These are phyloP conservation scores for Debaryomyces hansenii DNA, from an alignment of 805 yeast genomes.

Conservation along the genomic window DNA sequence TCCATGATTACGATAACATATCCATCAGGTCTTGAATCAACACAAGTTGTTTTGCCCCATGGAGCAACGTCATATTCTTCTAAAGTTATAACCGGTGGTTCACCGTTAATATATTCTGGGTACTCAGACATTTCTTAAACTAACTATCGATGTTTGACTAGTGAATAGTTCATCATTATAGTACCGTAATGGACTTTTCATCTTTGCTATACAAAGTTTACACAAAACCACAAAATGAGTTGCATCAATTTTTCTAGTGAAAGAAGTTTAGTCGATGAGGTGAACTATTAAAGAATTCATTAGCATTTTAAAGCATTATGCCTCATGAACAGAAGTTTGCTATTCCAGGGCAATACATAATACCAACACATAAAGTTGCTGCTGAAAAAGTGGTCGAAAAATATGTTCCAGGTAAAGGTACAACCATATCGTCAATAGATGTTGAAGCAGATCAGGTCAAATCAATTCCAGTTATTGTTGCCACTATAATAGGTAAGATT, in stretches of 20 bases:
- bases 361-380: conserved; percentile 49
- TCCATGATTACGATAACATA: conserved; percentile 50
- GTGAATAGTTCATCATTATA: too few relatives aligned
- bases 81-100: conserved; percentile 48
- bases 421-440: conserved; percentile 48
- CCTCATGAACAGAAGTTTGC: conserved; percentile 23
- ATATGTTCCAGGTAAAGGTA: conserved; percentile 66
- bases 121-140: conserved; percentile 19
- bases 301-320: not conserved
- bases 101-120: conserved; percentile 44
- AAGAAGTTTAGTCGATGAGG: not conserved
- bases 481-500: conserved; percentile 68
- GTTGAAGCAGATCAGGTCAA: conserved; percentile 28
- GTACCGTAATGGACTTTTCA: too few relatives aligned
- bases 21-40: conserved; percentile 34
- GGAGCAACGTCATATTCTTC: conserved; percentile 49
- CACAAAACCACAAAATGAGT: not conserved
- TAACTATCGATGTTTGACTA: too few relatives aligned
- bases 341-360: conserved; percentile 81
- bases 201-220: not conserved
- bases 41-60: conserved; percentile 53
- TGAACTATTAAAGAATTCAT: not conserved
- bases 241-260: not conserved
- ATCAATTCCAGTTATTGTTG: conserved; percentile 43
- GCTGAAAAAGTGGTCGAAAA: conserved; percentile 30